Base-by-base conservation (phyloP, 306 rosid species). In the Glycyrrhiza uralensis region DNA sequence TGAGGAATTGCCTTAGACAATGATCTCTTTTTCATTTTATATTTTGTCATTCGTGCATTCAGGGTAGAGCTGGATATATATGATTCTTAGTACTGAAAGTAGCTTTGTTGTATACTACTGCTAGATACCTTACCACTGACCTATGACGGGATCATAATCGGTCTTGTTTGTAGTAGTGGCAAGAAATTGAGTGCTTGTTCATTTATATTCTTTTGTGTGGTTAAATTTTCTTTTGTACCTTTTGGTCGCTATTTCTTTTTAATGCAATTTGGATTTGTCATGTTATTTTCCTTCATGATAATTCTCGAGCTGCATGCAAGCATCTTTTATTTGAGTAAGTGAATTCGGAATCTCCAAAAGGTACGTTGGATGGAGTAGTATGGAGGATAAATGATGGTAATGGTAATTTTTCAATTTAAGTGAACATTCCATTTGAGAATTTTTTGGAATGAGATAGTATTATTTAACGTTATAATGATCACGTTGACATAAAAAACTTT, bases 101-200 rank as follows among this genome's bases (percentile, higher is more conserved):
- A 81, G 82, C 78, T 63, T 42, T 68, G 84, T 83, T 86, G 86
- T 76, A 81, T 58, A 76, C 85, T 83, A 68, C 78, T 55, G 64
- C 38, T 49, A 79, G 72, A 61, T 68, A 30, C 71, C 68, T 73
- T 47, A 69, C 75, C 65, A 19, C 76, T 38, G 82, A 67, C 58
- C 41, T 14, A 32, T 52, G 50, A 45, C 73, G 12, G 52, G 78
- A 60, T 70, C 78, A 41, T 79, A 13, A 55, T 61, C 13, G 82
- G 66, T 52, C 76, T 66, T 70, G 64, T 28, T 73, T 44, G 76
- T 70, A 30, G 83, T 68, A 50, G 81, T 76, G 79, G 80, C 52
- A 62, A 66, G 76, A 75, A 75, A 51, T 69, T 35, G 63, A 76
- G 72, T 56, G 79, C 42, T 55, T 55, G 22, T 60, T 67, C 69